A percentile compares a stretch with the other conserved stretches of the same genome.
Conservation (phyloP, 805 yeast genomes). For the Teunomyces panamensis region DNA sequence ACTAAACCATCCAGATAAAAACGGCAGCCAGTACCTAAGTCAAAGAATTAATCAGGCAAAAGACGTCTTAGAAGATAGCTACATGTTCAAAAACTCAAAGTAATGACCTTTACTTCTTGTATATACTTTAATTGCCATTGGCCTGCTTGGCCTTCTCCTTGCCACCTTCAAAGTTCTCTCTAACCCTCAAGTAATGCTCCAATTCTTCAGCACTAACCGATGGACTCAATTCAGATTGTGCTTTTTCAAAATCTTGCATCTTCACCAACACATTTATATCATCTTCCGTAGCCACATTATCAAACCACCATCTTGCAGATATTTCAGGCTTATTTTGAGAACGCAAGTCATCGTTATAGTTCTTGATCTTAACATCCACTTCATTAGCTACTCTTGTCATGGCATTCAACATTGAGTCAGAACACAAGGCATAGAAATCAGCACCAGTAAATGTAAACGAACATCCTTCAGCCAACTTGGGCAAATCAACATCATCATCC, state of each 20-base stretch:
- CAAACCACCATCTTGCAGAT: constrained; percentile 87
- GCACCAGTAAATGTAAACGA: constrained; percentile 96
- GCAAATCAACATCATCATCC: constrained; percentile 56
- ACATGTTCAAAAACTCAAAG: constrained; percentile 22
- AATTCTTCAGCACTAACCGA: constrained; percentile 87
- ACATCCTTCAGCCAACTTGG: constrained; percentile 61
- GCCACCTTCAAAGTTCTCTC: constrained; percentile 78
- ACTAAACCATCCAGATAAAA: constrained; percentile 41
- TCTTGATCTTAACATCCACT: constrained; percentile 63
- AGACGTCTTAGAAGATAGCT: constrained; percentile 38
- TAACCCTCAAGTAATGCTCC: constrained; percentile 73
- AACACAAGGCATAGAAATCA: constrained; percentile 92
- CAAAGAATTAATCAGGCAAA: constrained; percentile 45
- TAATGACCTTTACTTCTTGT: neutral
- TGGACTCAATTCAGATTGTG: constrained; percentile 69
- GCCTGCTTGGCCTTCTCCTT: constrained; percentile 31
- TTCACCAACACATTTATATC: constrained; percentile 70
- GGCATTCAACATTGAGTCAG: constrained; percentile 94
- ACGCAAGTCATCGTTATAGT: constrained; percentile 40
- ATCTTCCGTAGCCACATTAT: constrained; percentile 61
- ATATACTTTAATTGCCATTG: constrained; percentile 2
- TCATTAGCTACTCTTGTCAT: constrained; percentile 85
- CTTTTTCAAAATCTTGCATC: constrained; percentile 73
- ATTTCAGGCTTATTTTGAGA: constrained; percentile 41
- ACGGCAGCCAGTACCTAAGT: constrained; percentile 38